These are phyloP conservation scores for Ilex aquifolium DNA, from an alignment of 257 asterid species.

Conservation along the genomic window DNA sequence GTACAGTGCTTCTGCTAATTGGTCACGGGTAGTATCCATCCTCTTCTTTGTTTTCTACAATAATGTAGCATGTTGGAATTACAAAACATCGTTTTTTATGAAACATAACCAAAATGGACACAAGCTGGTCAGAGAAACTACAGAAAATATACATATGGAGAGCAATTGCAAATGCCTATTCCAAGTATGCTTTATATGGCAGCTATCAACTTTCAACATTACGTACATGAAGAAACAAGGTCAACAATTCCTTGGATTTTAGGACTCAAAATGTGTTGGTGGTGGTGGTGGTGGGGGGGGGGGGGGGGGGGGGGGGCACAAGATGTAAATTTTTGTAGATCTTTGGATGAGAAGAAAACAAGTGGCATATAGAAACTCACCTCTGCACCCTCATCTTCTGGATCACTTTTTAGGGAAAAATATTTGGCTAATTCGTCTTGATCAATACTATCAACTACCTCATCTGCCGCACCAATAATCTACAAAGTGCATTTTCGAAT, in stretches of 20 bases:
- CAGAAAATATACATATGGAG: background rate
- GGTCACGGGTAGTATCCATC: constrained; percentile 81
- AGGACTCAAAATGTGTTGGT: background rate
- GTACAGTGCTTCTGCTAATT: constrained; percentile 82
- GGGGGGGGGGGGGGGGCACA: background rate
- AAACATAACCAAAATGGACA: background rate
- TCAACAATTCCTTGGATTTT: background rate
- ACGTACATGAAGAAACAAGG: background rate
- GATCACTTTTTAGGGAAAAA: constrained; percentile 60
- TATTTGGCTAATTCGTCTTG: constrained; percentile 68
- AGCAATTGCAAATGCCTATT: too few species aligned
- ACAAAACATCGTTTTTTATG: background rate
- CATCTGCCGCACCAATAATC: constrained; percentile 73
- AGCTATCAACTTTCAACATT: background rate
- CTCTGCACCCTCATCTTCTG: constrained; percentile 86
- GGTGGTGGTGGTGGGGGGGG: too few species aligned
- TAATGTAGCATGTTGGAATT: constrained; percentile 8
- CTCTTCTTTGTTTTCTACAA: constrained; percentile 70
- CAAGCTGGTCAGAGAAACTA: background rate
- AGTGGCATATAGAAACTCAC: constrained; percentile 41
- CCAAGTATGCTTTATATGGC: background rate
- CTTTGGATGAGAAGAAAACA: constrained; percentile 2
- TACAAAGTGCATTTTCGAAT: constrained; percentile 24
- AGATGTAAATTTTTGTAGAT: constrained; percentile 2
- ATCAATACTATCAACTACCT: constrained; percentile 66